Conservation (phyloP, 495 filamentous ascomycete species). For the Trichoderma reesei region DNA sequence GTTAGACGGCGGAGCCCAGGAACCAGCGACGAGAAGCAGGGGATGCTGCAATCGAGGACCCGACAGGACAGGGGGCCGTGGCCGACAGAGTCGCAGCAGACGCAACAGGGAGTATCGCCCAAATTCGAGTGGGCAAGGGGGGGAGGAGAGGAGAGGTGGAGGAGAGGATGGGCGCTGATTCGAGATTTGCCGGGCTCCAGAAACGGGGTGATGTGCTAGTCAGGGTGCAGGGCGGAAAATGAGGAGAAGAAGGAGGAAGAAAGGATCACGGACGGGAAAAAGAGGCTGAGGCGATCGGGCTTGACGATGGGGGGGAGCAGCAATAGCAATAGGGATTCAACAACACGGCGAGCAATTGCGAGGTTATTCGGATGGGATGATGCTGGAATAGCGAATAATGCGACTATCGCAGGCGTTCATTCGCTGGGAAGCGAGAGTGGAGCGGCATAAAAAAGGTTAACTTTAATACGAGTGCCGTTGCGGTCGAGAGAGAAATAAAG, state of each 20-base stretch:
- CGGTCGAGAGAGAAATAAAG: conserved; percentile 1
- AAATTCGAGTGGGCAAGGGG: conserved; percentile 1
- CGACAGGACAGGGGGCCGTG: background rate
- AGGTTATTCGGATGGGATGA: no score
- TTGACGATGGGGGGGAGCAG: no score
- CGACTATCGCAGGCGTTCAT: background rate
- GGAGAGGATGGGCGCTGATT: background rate
- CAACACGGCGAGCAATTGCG: no score
- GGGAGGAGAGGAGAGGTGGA: background rate
- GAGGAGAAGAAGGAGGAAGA: no score
- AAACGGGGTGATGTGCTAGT: background rate
- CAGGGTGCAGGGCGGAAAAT: no score
- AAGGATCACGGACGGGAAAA: no score
- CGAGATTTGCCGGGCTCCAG: background rate
- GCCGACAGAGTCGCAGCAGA: background rate
- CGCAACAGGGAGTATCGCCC: background rate
- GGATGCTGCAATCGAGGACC: background rate
- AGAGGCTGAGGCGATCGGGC: no score
- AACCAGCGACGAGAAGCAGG: background rate
- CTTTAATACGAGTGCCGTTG: conserved; percentile 8
- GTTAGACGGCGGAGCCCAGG: conserved; percentile 5
- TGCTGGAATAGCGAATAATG: no score
- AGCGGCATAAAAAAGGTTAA: background rate
- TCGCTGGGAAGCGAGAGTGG: conserved; percentile 7
- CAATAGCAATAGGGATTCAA: no score